phyloP scores from a whole-genome alignment of 2,329 filamentous ascomycete genomes.

The Echinosphaeria canescens region DNA sequence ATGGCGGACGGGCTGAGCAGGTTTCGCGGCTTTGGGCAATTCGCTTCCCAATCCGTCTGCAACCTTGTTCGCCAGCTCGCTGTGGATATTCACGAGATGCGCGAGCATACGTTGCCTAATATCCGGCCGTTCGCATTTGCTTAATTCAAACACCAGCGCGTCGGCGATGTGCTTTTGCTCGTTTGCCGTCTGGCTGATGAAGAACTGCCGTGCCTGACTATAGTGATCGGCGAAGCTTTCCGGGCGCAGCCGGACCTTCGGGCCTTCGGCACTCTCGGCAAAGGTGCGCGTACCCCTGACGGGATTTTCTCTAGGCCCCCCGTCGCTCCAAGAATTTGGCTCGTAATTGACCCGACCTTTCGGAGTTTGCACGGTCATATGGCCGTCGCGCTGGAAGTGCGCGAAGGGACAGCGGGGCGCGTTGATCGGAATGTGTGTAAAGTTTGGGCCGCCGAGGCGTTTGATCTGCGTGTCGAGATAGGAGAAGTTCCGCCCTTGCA shows the following conservation, averaged over 20 bases:
- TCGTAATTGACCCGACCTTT: too few species aligned
- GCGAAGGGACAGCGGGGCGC: constrained; percentile 31
- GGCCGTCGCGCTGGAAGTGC: constrained; percentile 53
- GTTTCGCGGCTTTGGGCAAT: constrained; percentile 26
- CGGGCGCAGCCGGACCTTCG: constrained; percentile 47
- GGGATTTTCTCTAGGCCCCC: too few species aligned
- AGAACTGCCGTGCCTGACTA: constrained; percentile 65
- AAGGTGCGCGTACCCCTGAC: too few species aligned
- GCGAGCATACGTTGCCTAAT: constrained; percentile 52
- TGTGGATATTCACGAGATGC: constrained; percentile 51
- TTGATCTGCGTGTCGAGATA: constrained; percentile 42
- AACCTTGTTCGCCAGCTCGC: constrained; percentile 44
- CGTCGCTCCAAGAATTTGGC: too few species aligned
- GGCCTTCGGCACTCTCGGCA: too few species aligned
- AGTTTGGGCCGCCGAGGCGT: constrained; percentile 40
- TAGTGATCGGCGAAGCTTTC: constrained; percentile 61
- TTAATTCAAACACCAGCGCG: constrained; percentile 48
- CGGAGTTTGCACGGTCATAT: constrained; percentile 46
- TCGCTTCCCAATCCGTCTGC: constrained; percentile 47
- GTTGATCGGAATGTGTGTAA: constrained; percentile 42
- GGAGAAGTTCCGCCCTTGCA: constrained; percentile 36
- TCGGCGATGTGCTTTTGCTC: constrained; percentile 42
- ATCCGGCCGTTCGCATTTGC: constrained; percentile 60
- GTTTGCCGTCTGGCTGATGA: constrained; percentile 46
- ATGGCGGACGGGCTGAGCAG: constrained; percentile 44